Base-by-base conservation (phyloP, 1,284 basidiomycete species). In the Testicularia cyperi region DNA sequence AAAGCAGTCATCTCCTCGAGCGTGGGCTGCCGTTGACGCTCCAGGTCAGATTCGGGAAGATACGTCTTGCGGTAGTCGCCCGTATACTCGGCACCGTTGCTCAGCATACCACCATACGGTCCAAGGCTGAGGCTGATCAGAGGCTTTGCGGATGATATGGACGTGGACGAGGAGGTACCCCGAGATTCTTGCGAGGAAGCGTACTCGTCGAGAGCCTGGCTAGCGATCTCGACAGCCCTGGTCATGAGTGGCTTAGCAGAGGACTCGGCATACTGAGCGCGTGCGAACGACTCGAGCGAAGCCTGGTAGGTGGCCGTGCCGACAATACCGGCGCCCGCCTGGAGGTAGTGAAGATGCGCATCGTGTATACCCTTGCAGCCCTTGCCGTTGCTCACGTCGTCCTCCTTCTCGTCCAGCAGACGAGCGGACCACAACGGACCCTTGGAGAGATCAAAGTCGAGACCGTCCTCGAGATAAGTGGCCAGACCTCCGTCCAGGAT, bases 231-330 rank as follows among this genome's bases (percentile, higher is more conserved):
- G 30, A 72, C 60, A 6, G 68, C 63, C n/a, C 35, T 43, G 20
- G 54, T 30, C 54, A 72, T 68, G 25, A 72, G 56, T 38, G 45
- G 44, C 6, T 44, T 44, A 7, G 63, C 65, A 4, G 49, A 51
- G 14, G 28, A 31, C 10, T 38, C 21, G 18, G 46, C 35, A 33
- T 63, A 55, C 30, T 58, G 53, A 25, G 57, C 57, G 19, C 49
- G 46, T 23, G 44, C 46, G 19, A 68, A 72, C 4, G 62, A 58
- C 16, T 63, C 49, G 29, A 43, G 48, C 13, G 64, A 67, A 9
- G 68, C 65, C 35, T 71, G 68, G 39, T 71, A 71, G 33, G 65
- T 68, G 10, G 63, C 62, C 3, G 68, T 69, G 15, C 60, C 66
- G 31, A 72, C 54, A 30, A 72, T 52, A n/a, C 61, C 44, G 14